A percentile compares a stretch with the other conserved stretches of the same genome.
Conservation (phyloP, 2,329 filamentous ascomycete species). For the Nigrospora oryzae region DNA sequence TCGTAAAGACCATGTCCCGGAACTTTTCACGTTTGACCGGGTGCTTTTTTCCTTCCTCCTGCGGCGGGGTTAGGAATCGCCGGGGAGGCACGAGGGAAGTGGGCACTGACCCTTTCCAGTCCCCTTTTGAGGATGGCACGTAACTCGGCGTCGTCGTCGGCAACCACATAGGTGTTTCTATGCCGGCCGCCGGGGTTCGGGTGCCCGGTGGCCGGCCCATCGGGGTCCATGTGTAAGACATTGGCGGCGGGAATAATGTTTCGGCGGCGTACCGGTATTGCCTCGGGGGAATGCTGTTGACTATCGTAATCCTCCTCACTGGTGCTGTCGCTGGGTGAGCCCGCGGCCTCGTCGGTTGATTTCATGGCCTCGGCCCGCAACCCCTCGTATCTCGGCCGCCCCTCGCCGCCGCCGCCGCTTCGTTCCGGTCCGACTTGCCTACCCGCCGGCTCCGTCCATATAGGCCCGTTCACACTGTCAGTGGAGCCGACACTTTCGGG, state of each 20-base stretch:
- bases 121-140: constrained; percentile 26
- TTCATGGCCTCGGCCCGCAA: background rate
- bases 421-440: too few relatives aligned
- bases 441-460: too few relatives aligned
- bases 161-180: constrained; percentile 15
- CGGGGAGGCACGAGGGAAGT: background rate
- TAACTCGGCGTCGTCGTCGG: constrained; percentile 27
- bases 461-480: too few relatives aligned
- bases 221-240: too few relatives aligned
- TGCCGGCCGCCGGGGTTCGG: constrained; percentile 3
- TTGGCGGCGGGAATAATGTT: background rate
- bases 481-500: too few relatives aligned
- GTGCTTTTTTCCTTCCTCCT: constrained; percentile 11
- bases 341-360: background rate
- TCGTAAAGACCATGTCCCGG: constrained; percentile 58
- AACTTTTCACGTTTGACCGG: constrained; percentile 23
- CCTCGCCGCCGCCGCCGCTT: too few relatives aligned
- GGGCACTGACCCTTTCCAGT: constrained; percentile 16
- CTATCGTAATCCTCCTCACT: constrained; percentile 39
- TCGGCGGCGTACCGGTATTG: constrained; percentile 9
- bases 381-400: too few relatives aligned
- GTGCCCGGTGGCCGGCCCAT: constrained; percentile 3
- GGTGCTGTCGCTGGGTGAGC: constrained; percentile 21
- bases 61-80: too few relatives aligned
- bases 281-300: constrained; percentile 4